These are phyloP conservation scores for Hyaloscypha hepaticicola DNA, from an alignment of 495 filamentous ascomycete genomes.

Conservation along the genomic window DNA sequence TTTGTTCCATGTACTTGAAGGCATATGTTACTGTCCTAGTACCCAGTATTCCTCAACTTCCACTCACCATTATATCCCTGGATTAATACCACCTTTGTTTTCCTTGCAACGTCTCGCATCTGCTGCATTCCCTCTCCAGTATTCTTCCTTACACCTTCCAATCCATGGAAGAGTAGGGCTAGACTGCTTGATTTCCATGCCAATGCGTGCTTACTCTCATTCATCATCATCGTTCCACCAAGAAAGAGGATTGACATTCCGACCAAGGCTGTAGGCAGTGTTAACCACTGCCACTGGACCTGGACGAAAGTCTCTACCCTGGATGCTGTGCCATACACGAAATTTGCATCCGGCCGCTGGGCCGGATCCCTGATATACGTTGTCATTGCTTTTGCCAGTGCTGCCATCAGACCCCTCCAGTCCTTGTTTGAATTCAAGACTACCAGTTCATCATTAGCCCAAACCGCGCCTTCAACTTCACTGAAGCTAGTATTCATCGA, in stretches of 20 bases:
- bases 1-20: not conserved
- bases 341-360: not conserved
- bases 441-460: constrained; percentile 1
- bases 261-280: not conserved
- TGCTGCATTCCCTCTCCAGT: constrained; percentile 1
- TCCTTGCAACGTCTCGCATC: constrained; percentile 10
- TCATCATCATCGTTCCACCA: not conserved
- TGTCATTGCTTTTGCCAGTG: constrained; percentile 3
- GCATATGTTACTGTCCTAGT: not conserved
- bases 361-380: constrained; percentile 2
- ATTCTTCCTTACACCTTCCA: not conserved
- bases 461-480: not conserved
- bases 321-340: not conserved
- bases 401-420: not conserved
- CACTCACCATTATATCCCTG: not conserved
- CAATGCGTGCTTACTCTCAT: not conserved
- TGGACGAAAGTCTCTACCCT: not conserved
- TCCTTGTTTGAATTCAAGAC: not conserved
- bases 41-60: constrained; percentile 10
- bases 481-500: constrained; percentile 9
- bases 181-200: constrained; percentile 7
- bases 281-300: constrained; percentile 2
- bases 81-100: not conserved
- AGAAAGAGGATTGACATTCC: constrained; percentile 3
- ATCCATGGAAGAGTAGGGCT: constrained; percentile 1